Percentiles rank a stretch among this genome's conserved stretches.
Conservation (phyloP, 306 rosid genomes). For the Lagenaria siceraria region DNA sequence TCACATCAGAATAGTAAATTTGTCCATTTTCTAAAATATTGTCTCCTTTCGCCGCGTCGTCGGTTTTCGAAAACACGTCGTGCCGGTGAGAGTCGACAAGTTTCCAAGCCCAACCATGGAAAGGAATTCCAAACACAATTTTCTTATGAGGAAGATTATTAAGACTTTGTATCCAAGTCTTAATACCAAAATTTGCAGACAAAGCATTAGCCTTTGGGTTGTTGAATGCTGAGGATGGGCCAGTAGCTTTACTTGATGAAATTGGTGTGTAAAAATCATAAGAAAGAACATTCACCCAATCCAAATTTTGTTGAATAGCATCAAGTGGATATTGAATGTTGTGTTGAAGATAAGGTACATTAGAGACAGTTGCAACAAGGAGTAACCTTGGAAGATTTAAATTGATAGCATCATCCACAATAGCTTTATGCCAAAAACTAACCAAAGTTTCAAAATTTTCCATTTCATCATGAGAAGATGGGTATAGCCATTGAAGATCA, state of each 20-base stretch:
- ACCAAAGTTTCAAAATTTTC: background rate
- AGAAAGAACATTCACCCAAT: background rate
- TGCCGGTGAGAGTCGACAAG: background rate
- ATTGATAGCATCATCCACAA: background rate
- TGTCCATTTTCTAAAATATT: background rate
- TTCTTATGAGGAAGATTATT: background rate
- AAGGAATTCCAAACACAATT: background rate
- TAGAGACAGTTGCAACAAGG: background rate
- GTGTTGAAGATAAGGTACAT: background rate
- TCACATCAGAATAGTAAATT: background rate
- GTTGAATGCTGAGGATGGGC: background rate
- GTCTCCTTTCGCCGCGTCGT: background rate
- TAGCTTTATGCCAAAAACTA: background rate
- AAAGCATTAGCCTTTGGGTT: background rate
- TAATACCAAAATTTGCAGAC: background rate
- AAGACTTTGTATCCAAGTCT: background rate
- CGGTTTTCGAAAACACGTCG: background rate
- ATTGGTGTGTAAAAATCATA: background rate
- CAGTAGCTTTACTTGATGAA: background rate
- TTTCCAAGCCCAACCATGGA: background rate
- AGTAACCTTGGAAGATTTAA: background rate
- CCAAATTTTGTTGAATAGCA: background rate
- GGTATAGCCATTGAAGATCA: background rate
- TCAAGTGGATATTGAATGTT: background rate
- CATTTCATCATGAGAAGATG: background rate